Conservation (phyloP, 1,139 yeast species). For the Suhomyces ambrosiae region DNA sequence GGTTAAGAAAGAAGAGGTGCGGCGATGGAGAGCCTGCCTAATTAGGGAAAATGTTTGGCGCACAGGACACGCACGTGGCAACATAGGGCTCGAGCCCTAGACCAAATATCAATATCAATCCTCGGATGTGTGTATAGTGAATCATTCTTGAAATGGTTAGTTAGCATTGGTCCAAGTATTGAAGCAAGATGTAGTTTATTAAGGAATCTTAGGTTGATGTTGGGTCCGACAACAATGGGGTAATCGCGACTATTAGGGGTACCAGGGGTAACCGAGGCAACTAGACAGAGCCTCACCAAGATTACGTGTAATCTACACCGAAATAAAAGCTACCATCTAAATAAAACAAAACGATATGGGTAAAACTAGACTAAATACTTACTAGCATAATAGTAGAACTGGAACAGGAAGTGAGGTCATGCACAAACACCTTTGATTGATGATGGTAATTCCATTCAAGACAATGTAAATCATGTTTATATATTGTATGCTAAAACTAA, state of each 20-base stretch:
- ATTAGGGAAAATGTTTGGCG: neutral
- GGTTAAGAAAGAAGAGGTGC: constrained; percentile 2
- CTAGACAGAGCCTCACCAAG: neutral
- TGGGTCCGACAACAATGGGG: no score
- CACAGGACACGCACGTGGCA: constrained; percentile 10
- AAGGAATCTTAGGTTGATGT: no score
- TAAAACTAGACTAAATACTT: constrained; percentile 11
- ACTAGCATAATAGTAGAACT: constrained; percentile 14
- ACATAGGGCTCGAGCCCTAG: constrained; percentile 16
- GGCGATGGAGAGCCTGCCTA: neutral
- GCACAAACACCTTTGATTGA: constrained; percentile 5
- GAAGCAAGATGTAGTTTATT: no score
- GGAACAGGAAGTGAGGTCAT: constrained; percentile 7
- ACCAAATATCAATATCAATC: no score
- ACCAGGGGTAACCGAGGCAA: neutral
- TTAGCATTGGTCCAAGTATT: no score
- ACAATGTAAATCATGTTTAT: constrained; percentile 11
- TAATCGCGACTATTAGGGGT: neutral
- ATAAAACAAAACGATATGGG: constrained; percentile 10
- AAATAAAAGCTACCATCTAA: neutral
- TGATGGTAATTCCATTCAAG: constrained; percentile 8
- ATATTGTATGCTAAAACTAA: constrained; percentile 15
- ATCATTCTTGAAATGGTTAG: no score
- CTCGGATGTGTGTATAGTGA: no score
- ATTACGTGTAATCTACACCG: neutral